Conservation (phyloP, 2,329 filamentous ascomycete species). For the Penicillium capsulatum region DNA sequence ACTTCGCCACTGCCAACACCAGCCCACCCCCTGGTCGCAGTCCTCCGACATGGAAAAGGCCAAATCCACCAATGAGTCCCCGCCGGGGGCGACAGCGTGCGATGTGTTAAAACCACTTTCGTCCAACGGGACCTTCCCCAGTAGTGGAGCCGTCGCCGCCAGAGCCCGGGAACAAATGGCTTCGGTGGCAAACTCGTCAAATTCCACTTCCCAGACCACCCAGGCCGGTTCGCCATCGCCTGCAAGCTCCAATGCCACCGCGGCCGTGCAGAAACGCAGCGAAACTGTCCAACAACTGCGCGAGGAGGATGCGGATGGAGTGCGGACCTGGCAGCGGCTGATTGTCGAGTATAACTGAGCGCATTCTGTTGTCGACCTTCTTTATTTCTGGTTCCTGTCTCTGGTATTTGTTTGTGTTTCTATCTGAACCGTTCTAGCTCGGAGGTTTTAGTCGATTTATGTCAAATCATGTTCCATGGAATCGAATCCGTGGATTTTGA, state of each 20-base stretch:
- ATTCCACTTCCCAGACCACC: not conserved
- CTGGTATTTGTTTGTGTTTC: too few species aligned
- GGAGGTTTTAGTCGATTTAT: too few species aligned
- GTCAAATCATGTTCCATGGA: too few species aligned
- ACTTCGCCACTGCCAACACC: too few species aligned
- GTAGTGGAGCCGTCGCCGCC: conserved; percentile 20
- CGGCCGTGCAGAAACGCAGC: conserved; percentile 25
- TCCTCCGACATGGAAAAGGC: conserved; percentile 15
- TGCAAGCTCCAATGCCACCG: not conserved
- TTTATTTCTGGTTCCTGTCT: not conserved
- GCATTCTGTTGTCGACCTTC: too few species aligned
- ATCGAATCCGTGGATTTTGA: too few species aligned
- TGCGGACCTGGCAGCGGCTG: conserved; percentile 33
- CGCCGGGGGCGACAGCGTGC: conserved; percentile 11
- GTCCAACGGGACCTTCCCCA: conserved; percentile 14
- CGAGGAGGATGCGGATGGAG: conserved; percentile 29
- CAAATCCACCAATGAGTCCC: conserved; percentile 2
- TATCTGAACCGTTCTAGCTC: too few species aligned
- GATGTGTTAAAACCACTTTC: conserved; percentile 22
- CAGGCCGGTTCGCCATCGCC: conserved; percentile 8
- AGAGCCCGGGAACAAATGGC: conserved; percentile 15
- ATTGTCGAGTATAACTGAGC: conserved; percentile 37
- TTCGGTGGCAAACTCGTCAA: conserved; percentile 1
- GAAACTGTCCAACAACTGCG: conserved; percentile 32
- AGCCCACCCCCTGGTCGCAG: not conserved